Base-by-base conservation (phyloP, 1,284 basidiomycete genomes). In the Puccinia triticina region DNA sequence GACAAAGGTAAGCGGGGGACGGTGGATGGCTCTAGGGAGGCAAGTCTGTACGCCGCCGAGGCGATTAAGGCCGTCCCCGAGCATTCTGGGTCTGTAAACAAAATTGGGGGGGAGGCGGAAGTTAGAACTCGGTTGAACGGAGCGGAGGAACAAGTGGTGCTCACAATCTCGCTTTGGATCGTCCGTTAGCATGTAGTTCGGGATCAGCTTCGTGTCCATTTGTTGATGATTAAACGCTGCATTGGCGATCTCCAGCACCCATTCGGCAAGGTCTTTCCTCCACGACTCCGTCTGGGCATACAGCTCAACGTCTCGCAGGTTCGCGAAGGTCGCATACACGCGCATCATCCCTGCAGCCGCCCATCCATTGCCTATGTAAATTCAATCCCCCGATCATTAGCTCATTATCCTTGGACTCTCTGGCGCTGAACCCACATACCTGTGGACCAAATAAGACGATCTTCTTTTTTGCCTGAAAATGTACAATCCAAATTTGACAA, bases 301-400 rank as follows among this genome's bases (percentile, higher is more conserved):
- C 29, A 78, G 34, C 29, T 11, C 40, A 1, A 29, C 66, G 53
- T 78, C 77, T 7, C 77, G n/a, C 21, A 78, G 26, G 78, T 91
- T 89, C 84, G 90, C 88, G 81, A 94, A 91, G 5, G 93, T 93
- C 0, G 90, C 91, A 0, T 92, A 88, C 0, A 94, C 93, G n/a
- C 93, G 91, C 5, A 93, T 88, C 90, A 94, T 94, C 0, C 94
- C 94, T 4, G 92, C 92, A 0, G 93, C 91, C 0, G 92, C 94
- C 94, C 94, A 95, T 0, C 89, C 94, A 80, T 95, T 94, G 0
- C 94, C 93, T 64, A 18, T 1, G 23, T 14, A n/a, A n/a, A n/a
- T n/a, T n/a, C n/a, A n/a, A n/a, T n/a, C n/a, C n/a, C n/a, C n/a
- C n/a, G n/a, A n/a, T n/a, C n/a, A n/a, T n/a, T n/a, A n/a, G n/a